phyloP scores from a whole-genome alignment of 805 yeast species.

The Wickerhamiella vanderwaltii region DNA sequence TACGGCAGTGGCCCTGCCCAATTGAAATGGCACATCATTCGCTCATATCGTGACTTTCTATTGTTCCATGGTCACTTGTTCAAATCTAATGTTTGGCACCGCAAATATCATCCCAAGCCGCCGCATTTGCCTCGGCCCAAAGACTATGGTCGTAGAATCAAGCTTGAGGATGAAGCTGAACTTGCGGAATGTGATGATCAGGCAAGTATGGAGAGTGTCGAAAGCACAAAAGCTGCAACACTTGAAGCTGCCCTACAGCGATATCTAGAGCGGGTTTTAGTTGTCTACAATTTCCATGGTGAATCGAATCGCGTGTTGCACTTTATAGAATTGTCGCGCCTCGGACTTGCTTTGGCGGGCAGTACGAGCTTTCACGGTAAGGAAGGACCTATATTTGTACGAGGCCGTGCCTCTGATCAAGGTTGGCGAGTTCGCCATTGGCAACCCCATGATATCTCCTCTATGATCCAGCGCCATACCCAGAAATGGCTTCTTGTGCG shows the following conservation, averaged over 20 bases:
- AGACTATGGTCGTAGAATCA: constrained; percentile 8
- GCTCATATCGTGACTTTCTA: constrained; percentile 60
- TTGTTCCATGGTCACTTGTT: constrained; percentile 52
- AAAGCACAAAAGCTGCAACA: constrained; percentile 5
- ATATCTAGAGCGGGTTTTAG: constrained; percentile 53
- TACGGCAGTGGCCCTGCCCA: constrained; percentile 79
- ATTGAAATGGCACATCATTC: constrained; percentile 67
- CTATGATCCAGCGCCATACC: constrained; percentile 83
- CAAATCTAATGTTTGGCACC: constrained; percentile 12
- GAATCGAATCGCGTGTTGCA: constrained; percentile 75
- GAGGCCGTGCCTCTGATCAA: constrained; percentile 73
- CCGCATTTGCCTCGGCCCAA: constrained; percentile 34
- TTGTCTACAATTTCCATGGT: constrained; percentile 52
- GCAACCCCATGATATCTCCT: constrained; percentile 61
- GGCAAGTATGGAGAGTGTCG: not conserved
- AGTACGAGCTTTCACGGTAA: constrained; percentile 77
- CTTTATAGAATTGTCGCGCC: constrained; percentile 81
- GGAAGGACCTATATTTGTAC: constrained; percentile 72
- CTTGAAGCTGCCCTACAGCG: constrained; percentile 37
- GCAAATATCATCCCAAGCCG: constrained; percentile 26
- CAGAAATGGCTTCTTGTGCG: constrained; percentile 87
- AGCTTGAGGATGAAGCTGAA: constrained; percentile 5
- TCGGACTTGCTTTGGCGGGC: constrained; percentile 68
- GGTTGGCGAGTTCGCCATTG: constrained; percentile 96
- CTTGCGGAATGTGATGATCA: not conserved